A percentile compares a stretch with the other conserved stretches of the same genome.
phyloP scores from a whole-genome alignment of 148 eudicot species.

The Amaranthus hypochondriacus region DNA sequence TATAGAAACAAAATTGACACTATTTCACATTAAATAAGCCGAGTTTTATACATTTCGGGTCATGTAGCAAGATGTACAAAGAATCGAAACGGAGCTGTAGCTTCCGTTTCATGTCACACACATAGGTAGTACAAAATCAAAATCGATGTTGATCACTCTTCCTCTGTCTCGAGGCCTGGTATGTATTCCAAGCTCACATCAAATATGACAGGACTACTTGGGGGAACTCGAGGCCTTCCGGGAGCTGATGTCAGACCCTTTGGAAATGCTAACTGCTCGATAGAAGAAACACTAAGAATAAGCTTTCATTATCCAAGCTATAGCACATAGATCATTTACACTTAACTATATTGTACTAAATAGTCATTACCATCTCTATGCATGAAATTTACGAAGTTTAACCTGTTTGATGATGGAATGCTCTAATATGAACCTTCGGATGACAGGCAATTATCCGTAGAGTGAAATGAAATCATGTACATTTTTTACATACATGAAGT shows the following conservation, averaged over 20 bases:
- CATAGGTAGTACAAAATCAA: background rate
- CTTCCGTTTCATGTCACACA: background rate
- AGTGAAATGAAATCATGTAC: too few species aligned
- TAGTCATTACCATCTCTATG: too few species aligned
- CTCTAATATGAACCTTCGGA: too few species aligned
- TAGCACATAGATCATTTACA: background rate
- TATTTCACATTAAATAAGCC: conserved; percentile 4
- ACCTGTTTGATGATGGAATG: too few species aligned
- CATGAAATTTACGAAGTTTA: too few species aligned
- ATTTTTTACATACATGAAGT: too few species aligned
- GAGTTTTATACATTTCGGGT: background rate
- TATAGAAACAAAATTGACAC: background rate
- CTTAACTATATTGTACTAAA: too few species aligned
- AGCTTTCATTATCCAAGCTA: background rate
- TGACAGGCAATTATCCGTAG: too few species aligned
- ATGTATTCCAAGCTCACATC: conserved; percentile 93
- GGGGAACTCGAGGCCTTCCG: conserved; percentile 95
- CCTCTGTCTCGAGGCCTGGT: conserved; percentile 84
- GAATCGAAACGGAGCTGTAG: background rate
- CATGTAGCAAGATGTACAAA: background rate
- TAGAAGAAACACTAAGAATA: background rate
- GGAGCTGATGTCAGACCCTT: conserved; percentile 96
- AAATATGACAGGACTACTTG: conserved; percentile 85
- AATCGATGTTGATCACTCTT: conserved; percentile 32
- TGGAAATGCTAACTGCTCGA: conserved; percentile 80